Evolutionary conservation across 805 yeast species (phyloP), one percentile per base, ranked within the genome.

Genomic region (Ogataea neopini): DNA sequence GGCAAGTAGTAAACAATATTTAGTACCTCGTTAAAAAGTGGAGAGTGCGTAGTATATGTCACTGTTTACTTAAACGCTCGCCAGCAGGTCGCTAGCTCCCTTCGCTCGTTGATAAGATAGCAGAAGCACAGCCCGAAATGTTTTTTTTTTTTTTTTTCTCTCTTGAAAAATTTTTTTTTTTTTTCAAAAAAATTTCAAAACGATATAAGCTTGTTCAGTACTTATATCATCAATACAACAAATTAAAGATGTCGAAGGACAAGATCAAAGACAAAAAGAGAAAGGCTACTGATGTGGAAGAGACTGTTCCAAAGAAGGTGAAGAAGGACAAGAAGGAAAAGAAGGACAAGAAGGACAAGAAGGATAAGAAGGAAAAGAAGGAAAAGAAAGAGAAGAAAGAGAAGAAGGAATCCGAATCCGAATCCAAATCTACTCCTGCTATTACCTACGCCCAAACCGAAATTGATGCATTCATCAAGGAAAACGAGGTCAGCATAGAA

Each of bases 401-500:
- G 4, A 69, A 73, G 63, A 70, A 72, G 52, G 71, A 69, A 0
- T 68, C 25, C 70, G 62, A 68, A 67, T 44, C 68, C 67, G 6
- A 63, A 61, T 63, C 66, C 61, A 50, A 70, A 64, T 6, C 29
- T 23, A 18, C 43, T 36, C 40, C 39, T 37, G 34, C 23, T 8
- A n/a, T 26, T 2, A 39, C 19, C 10, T 48, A 20, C 76, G 71
- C 84, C 5, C 78, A 77, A 54, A 61, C 76, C 6, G 88, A 83
- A 7, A 70, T 86, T 47, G 83, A 80, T 40, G 67, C 71, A 6
- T 94, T 86, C 63, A 73, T 83, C 54, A 66, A 73, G 45, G 81
- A 77, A 22, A 88, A 91, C 66, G 92, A 86, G 56, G 91, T 90
- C 42, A 76, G 85, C 13, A 78, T 91, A 43, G 95, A 88, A 54